phyloP scores from a whole-genome alignment of 2,329 filamentous ascomycete genomes.

The Aplosporella prunicola region DNA sequence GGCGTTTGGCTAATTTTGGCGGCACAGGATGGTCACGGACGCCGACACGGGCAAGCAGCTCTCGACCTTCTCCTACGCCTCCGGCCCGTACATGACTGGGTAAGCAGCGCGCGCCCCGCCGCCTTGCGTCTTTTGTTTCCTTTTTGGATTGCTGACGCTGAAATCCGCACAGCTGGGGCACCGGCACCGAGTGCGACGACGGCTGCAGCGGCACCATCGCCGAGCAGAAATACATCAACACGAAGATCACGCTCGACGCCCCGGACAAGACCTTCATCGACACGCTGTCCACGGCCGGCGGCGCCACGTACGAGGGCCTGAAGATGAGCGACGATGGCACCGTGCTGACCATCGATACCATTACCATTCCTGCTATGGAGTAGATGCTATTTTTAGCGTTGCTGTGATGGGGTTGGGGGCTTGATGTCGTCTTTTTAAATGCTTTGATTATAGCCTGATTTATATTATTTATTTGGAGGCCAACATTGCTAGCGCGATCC shows the following conservation, averaged over 20 bases:
- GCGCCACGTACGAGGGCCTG: conserved; percentile 3
- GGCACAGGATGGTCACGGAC: conserved; percentile 24
- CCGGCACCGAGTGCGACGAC: conserved; percentile 34
- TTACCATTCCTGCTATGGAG: conserved; percentile 2
- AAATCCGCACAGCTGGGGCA: conserved; percentile 28
- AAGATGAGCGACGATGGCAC: conserved; percentile 1
- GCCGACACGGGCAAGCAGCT: conserved; percentile 25
- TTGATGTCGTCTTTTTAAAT: no score
- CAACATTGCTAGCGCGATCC: no score
- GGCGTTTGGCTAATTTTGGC: not conserved
- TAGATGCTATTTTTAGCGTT: no score
- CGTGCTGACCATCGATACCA: conserved; percentile 6
- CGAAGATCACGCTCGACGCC: conserved; percentile 28
- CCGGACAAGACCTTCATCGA: conserved; percentile 22
- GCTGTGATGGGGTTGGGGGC: no score
- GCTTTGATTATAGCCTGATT: no score
- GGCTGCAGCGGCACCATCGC: conserved; percentile 32
- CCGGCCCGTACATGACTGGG: conserved; percentile 30
- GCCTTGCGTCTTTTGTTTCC: not conserved
- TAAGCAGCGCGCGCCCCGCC: not conserved
- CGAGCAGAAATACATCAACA: conserved; percentile 31
- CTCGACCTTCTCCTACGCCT: conserved; percentile 25
- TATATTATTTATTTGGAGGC: no score
- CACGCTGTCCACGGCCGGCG: conserved; percentile 2
- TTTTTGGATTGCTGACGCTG: no score